These are phyloP conservation scores for Amylocystis lapponica DNA, from an alignment of 768 basidiomycete species.

Conservation along the genomic window DNA sequence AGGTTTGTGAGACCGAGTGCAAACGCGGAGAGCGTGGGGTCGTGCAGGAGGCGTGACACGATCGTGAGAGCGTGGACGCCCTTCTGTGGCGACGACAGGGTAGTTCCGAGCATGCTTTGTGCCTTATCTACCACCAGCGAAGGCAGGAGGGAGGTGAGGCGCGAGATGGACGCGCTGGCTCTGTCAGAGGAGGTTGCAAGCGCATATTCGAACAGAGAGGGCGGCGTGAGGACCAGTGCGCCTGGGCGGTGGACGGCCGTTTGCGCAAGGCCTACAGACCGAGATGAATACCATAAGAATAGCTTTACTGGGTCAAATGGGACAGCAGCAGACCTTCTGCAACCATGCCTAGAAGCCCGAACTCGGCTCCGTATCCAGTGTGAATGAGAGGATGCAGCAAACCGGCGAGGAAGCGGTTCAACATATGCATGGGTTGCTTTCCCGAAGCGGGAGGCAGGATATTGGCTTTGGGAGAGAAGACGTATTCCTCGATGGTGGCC, in stretches of 20 bases:
- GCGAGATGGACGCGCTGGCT: background rate
- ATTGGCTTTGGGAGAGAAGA: constrained; percentile 41
- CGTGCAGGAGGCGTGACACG: constrained; percentile 48
- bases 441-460: constrained; percentile 9
- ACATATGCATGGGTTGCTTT: constrained; percentile 43
- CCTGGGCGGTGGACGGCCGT: constrained; percentile 41
- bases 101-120: background rate
- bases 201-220: constrained; percentile 15
- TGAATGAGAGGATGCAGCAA: constrained; percentile 65
- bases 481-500: constrained; percentile 49
- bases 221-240: constrained; percentile 30
- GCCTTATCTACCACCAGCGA: constrained; percentile 4
- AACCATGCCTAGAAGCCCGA: constrained; percentile 49
- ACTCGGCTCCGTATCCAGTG: constrained; percentile 57
- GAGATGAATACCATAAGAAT: background rate
- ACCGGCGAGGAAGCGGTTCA: constrained; percentile 50
- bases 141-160: constrained; percentile 7
- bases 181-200: background rate
- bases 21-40: constrained; percentile 27
- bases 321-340: constrained; percentile 50
- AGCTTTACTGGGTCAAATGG: background rate
- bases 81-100: background rate
- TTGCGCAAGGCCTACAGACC: constrained; percentile 44
- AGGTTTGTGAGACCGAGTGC: constrained; percentile 5
- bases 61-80: constrained; percentile 45